Conservation (phyloP, 306 rosid species). For the Hippophae rhamnoides region DNA sequence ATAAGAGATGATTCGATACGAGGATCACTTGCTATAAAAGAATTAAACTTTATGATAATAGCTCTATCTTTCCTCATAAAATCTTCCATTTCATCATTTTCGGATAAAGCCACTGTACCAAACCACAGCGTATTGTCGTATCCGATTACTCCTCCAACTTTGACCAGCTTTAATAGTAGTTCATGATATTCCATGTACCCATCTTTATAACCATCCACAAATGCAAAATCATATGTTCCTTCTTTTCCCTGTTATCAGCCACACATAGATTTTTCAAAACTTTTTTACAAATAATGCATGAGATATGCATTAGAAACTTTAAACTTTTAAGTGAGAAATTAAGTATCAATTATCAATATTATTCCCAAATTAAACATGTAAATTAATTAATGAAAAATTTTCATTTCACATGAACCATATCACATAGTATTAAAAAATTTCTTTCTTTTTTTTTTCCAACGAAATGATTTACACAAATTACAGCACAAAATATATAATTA, state of each 20-base stretch:
- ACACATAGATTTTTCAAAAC: too few species aligned
- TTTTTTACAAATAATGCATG: too few species aligned
- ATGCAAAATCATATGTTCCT: conserved; percentile 43
- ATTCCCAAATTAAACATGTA: too few species aligned
- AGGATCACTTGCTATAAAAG: background rate
- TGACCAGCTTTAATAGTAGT: conserved; percentile 34
- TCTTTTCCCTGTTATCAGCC: conserved; percentile 19
- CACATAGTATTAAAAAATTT: too few species aligned
- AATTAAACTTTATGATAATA: background rate
- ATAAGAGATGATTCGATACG: background rate
- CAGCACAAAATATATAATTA: too few species aligned
- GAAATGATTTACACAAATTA: too few species aligned
- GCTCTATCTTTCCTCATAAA: background rate
- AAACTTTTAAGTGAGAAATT: too few species aligned
- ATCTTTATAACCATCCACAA: conserved; percentile 47
- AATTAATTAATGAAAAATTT: too few species aligned
- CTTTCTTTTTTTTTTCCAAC: too few species aligned
- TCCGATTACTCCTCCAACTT: conserved; percentile 45
- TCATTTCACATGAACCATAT: too few species aligned
- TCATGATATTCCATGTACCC: conserved; percentile 39
- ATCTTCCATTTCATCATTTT: background rate
- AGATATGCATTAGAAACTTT: too few species aligned
- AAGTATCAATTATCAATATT: too few species aligned
- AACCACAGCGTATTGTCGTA: conserved; percentile 57
- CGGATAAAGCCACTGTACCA: conserved; percentile 29